These are phyloP conservation scores for Ganoderma multipileum DNA, from an alignment of 1,284 basidiomycete species.

Conservation along the genomic window DNA sequence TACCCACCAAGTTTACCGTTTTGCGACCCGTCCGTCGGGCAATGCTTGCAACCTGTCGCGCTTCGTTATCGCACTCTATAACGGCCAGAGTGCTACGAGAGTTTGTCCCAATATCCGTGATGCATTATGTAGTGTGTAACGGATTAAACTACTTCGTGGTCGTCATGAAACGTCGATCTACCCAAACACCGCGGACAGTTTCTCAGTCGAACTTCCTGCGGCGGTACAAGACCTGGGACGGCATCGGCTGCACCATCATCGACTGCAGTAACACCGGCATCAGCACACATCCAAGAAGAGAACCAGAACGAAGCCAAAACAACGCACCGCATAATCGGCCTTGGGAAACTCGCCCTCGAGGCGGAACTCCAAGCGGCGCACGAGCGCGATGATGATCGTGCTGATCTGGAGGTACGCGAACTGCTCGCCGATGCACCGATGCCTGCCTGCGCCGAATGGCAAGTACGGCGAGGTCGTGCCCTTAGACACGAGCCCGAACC, in stretches of 20 bases:
- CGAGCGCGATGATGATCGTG: conserved; percentile 80
- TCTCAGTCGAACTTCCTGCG: conserved; percentile 45
- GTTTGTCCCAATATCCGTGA: background rate
- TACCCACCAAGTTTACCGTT: too few species aligned
- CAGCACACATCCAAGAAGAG: background rate
- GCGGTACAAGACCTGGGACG: conserved; percentile 50
- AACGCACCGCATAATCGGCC: conserved; percentile 88
- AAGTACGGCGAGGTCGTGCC: conserved; percentile 92
- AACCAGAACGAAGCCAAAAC: conserved; percentile 34
- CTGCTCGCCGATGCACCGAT: conserved; percentile 96
- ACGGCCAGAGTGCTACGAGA: background rate
- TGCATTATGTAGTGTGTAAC: background rate
- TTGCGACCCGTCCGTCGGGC: background rate
- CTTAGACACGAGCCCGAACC: conserved; percentile 93
- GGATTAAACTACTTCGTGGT: conserved; percentile 8
- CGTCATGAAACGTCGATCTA: background rate
- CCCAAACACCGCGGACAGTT: background rate
- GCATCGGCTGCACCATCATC: conserved; percentile 42
- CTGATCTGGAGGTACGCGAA: conserved; percentile 97
- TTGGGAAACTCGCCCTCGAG: conserved; percentile 75
- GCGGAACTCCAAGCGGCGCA: conserved; percentile 81
- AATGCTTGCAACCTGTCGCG: background rate
- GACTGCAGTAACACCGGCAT: conserved; percentile 28
- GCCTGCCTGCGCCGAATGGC: conserved; percentile 96
- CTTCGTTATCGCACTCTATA: background rate